Percentiles rank a stretch among this genome's conserved stretches.
Evolutionary conservation across 2,329 filamentous ascomycete genomes (phyloP).

Genomic region (Venturia carpophila): DNA sequence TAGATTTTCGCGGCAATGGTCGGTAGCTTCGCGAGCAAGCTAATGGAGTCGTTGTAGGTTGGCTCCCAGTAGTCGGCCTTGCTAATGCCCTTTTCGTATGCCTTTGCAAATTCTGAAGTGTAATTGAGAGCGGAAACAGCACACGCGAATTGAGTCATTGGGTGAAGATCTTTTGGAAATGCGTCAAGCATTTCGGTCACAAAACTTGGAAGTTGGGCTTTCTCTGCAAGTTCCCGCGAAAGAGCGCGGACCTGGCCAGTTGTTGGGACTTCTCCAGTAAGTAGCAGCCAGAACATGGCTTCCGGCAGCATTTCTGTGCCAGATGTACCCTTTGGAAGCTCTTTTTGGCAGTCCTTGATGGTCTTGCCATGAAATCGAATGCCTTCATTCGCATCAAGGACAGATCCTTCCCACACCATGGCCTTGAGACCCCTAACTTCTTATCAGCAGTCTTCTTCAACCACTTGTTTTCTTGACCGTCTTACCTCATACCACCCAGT

Average conservation of each 20-base stretch:
- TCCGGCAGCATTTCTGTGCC: constrained; percentile 97
- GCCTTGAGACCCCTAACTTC: constrained; percentile 70
- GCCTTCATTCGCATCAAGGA: constrained; percentile 91
- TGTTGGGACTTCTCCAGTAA: constrained; percentile 86
- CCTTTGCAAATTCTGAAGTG: constrained; percentile 86
- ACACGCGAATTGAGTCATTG: constrained; percentile 97
- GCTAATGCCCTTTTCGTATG: constrained; percentile 81
- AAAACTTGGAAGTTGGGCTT: constrained; percentile 73
- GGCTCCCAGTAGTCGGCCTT: constrained; percentile 99
- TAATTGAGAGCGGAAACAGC: constrained; percentile 94
- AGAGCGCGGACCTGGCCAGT: constrained; percentile 72
- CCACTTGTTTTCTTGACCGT: constrained; percentile 8
- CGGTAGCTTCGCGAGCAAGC: constrained; percentile 88
- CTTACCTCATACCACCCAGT: constrained; percentile 82
- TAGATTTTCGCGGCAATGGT: constrained; percentile 97
- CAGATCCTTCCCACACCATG: constrained; percentile 98
- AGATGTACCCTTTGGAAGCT: constrained; percentile 83
- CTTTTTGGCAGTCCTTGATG: constrained; percentile 94
- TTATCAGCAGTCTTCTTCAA: constrained; percentile 19
- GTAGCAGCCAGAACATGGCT: constrained; percentile 97
- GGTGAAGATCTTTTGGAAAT: constrained; percentile 85
- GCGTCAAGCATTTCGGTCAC: constrained; percentile 81
- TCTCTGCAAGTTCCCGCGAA: constrained; percentile 78
- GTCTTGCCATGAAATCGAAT: constrained; percentile 97
- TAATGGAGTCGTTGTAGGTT: constrained; percentile 91